Evolutionary conservation across 2,329 filamentous ascomycete species (phyloP).

Genomic region (Whalleya microplaca): DNA sequence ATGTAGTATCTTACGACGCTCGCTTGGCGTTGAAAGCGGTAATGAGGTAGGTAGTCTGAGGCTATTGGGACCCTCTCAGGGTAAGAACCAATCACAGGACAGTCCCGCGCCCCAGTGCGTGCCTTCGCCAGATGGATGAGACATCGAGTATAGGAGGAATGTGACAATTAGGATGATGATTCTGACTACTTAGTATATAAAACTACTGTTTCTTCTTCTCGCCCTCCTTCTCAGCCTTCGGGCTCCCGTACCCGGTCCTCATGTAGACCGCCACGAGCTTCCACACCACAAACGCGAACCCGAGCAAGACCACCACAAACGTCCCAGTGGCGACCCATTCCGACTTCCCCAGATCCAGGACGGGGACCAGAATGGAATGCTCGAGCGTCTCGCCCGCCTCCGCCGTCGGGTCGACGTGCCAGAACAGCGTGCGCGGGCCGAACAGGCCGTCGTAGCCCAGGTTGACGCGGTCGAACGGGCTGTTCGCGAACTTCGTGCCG

Average conservation of each 20-base stretch:
- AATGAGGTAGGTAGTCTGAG: neutral
- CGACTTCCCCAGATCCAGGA: constrained; percentile 59
- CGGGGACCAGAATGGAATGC: constrained; percentile 65
- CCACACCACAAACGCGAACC: constrained; percentile 72
- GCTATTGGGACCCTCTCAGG: no score
- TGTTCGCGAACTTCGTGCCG: constrained; percentile 69
- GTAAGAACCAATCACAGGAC: constrained; percentile 18
- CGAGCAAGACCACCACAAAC: constrained; percentile 59
- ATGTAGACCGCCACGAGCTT: constrained; percentile 52
- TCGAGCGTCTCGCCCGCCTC: constrained; percentile 46
- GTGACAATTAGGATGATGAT: neutral
- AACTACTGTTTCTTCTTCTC: constrained; percentile 37
- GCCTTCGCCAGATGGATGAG: no score
- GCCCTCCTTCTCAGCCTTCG: constrained; percentile 15
- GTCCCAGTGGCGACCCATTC: constrained; percentile 59
- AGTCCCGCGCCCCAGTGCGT: constrained; percentile 7
- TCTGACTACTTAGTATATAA: neutral
- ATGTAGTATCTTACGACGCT: no score
- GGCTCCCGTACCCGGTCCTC: constrained; percentile 37
- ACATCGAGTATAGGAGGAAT: neutral
- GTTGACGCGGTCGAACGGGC: constrained; percentile 83
- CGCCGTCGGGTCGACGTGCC: constrained; percentile 68
- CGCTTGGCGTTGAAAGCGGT: no score
- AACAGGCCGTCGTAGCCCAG: constrained; percentile 88
- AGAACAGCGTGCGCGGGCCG: constrained; percentile 76